Conservation (phyloP, 345 rosid genomes). For the Hevea brasiliensis region DNA sequence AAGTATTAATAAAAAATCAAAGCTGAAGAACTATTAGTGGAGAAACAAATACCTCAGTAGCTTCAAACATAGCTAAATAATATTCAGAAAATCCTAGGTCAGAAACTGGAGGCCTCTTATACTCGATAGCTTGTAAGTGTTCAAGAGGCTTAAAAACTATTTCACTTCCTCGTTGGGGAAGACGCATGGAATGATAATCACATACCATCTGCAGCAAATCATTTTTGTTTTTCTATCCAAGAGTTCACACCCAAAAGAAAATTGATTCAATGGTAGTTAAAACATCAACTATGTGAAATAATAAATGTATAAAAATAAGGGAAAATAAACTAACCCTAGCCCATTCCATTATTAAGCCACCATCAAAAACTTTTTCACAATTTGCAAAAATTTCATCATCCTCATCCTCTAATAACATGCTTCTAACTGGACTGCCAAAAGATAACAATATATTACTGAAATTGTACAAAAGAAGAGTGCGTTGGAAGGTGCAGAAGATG, state of each 20-base stretch:
- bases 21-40: constrained; percentile 10
- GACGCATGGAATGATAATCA: constrained; percentile 69
- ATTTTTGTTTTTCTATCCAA: constrained; percentile 73
- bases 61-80: constrained; percentile 45
- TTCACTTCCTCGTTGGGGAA: constrained; percentile 68
- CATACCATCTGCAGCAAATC: constrained; percentile 80
- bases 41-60: constrained; percentile 59
- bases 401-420: constrained; percentile 66
- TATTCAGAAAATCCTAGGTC: constrained; percentile 54
- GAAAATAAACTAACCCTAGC: constrained; percentile 68
- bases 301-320: constrained; percentile 6
- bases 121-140: constrained; percentile 81
- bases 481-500: not conserved
- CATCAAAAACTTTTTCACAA: constrained; percentile 56
- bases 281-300: constrained; percentile 8
- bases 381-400: constrained; percentile 58
- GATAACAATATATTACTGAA: constrained; percentile 44
- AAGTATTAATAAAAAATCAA: constrained; percentile 11
- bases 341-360: constrained; percentile 81
- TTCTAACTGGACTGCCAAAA: constrained; percentile 94
- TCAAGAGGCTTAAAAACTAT: constrained; percentile 81
- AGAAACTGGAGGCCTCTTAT: constrained; percentile 62
- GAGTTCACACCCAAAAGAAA: constrained; percentile 18
- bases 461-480: constrained; percentile 10
- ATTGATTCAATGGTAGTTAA: constrained; percentile 17